phyloP scores from a whole-genome alignment of 768 basidiomycete genomes.

The Termitomyces sp. region DNA sequence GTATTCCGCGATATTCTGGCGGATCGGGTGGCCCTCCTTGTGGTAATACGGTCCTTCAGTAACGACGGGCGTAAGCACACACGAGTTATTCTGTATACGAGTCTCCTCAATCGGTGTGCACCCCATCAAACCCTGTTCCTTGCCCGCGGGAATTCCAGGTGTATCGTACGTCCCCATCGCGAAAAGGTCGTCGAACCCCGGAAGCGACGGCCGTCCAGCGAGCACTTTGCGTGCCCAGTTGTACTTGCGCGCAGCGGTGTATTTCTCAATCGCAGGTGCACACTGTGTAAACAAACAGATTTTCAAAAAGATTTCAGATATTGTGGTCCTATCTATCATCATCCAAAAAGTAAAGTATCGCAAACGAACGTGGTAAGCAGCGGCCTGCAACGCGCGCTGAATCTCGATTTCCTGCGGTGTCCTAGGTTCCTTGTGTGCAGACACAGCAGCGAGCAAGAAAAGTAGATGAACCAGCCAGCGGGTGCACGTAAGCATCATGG shows the following conservation, averaged over 20 bases:
- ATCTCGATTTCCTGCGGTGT: conserved; percentile 42
- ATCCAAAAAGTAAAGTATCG: no score
- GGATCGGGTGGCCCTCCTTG: conserved; percentile 39
- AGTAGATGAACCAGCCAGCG: conserved; percentile 17
- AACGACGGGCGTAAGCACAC: conserved; percentile 47
- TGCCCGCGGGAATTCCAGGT: conserved; percentile 12
- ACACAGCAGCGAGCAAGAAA: conserved; percentile 15
- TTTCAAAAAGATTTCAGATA: no score
- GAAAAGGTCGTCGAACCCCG: conserved; percentile 41
- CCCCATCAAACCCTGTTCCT: conserved; percentile 33
- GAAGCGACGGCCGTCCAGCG: conserved; percentile 31
- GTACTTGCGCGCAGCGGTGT: conserved; percentile 43
- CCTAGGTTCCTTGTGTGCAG: conserved; percentile 40
- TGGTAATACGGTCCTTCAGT: conserved; percentile 57
- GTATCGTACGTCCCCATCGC: conserved; percentile 30
- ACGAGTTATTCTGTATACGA: conserved; percentile 49
- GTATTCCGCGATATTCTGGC: conserved; percentile 51
- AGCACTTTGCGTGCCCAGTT: conserved; percentile 42
- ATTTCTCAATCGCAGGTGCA: conserved; percentile 46
- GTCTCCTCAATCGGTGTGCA: conserved; percentile 44
- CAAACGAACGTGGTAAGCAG: conserved; percentile 48
- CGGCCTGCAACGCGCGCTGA: conserved; percentile 43
- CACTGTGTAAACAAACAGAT: conserved; percentile 27
- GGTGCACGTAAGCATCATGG: background rate
- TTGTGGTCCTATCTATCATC: no score